Percentiles rank a stretch among this genome's conserved stretches.
phyloP scores from a whole-genome alignment of 1,139 yeast species.

The Debaryomyces nepalensis region DNA sequence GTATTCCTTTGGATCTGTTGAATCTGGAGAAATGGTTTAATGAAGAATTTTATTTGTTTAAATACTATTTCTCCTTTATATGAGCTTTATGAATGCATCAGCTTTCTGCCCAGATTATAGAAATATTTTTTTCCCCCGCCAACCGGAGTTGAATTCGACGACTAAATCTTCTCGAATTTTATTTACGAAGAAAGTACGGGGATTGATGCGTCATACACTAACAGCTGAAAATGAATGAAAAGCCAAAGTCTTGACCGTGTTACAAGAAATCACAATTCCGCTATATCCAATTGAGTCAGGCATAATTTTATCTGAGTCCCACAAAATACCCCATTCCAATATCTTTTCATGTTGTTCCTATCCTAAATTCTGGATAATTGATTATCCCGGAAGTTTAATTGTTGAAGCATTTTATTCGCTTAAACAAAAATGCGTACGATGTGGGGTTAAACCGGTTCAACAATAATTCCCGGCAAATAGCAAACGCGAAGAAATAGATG shows the following conservation, averaged over 20 bases:
- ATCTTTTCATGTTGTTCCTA: neutral
- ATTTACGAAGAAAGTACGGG: slow-evolving; percentile 4
- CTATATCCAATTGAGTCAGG: too few relatives aligned
- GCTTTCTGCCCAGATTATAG: too few relatives aligned
- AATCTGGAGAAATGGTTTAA: too few relatives aligned
- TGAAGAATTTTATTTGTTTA: too few relatives aligned
- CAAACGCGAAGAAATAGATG: too few relatives aligned
- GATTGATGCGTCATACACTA: neutral
- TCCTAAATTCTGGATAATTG: neutral
- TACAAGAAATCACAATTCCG: too few relatives aligned
- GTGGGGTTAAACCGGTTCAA: slow-evolving; percentile 2
- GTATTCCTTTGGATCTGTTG: neutral
- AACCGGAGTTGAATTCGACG: slow-evolving; percentile 2
- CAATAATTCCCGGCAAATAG: neutral
- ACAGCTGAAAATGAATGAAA: too few relatives aligned
- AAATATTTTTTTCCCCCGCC: too few relatives aligned
- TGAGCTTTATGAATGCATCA: too few relatives aligned
- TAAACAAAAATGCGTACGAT: neutral
- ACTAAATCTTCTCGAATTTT: neutral
- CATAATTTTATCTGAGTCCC: too few relatives aligned
- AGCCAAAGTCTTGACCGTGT: too few relatives aligned
- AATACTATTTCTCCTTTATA: neutral
- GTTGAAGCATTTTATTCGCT: neutral
- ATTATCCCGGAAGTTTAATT: neutral
- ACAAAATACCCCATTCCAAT: too few relatives aligned